phyloP scores from a whole-genome alignment of 768 basidiomycete genomes.

The Dioszegia aurantiaca region DNA sequence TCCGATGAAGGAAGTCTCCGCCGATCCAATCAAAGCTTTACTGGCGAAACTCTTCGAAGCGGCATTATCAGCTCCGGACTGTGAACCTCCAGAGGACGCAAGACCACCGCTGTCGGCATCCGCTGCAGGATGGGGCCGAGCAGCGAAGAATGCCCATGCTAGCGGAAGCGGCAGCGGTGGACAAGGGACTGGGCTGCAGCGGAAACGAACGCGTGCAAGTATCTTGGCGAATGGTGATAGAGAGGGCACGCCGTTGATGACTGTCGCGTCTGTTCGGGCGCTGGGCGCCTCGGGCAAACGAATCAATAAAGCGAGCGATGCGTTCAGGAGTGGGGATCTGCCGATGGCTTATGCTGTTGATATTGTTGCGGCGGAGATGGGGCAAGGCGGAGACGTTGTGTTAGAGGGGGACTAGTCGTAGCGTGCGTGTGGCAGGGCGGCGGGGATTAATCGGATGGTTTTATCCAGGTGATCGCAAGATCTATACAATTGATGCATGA shows the following conservation, averaged over 20 bases:
- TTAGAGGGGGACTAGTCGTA: background rate
- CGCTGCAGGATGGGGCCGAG: background rate
- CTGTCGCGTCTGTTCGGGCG: background rate
- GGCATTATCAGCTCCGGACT: slow-evolving; percentile 13
- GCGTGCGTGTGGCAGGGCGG: too few species aligned
- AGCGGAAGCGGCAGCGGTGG: background rate
- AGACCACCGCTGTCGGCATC: background rate
- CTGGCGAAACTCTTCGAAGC: background rate
- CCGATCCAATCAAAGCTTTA: background rate
- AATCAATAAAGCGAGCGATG: slow-evolving; percentile 4
- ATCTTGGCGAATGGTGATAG: background rate
- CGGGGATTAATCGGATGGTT: too few species aligned
- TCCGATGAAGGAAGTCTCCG: too few species aligned
- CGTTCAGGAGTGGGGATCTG: slow-evolving; percentile 8
- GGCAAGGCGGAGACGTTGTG: slow-evolving; percentile 13
- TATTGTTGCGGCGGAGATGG: slow-evolving; percentile 14
- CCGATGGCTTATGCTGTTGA: slow-evolving; percentile 15
- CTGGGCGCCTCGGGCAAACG: background rate
- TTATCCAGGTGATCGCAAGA: too few species aligned
- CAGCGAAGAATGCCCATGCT: background rate
- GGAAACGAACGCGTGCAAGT: too few species aligned
- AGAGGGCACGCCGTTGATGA: background rate
- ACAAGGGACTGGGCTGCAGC: too few species aligned
- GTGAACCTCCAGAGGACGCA: slow-evolving; percentile 3
- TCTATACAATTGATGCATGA: too few species aligned